Percentiles rank a stretch among this genome's conserved stretches.
Conservation (phyloP, 176 grass and related monocot genomes). For the Aegilops bicornis region DNA sequence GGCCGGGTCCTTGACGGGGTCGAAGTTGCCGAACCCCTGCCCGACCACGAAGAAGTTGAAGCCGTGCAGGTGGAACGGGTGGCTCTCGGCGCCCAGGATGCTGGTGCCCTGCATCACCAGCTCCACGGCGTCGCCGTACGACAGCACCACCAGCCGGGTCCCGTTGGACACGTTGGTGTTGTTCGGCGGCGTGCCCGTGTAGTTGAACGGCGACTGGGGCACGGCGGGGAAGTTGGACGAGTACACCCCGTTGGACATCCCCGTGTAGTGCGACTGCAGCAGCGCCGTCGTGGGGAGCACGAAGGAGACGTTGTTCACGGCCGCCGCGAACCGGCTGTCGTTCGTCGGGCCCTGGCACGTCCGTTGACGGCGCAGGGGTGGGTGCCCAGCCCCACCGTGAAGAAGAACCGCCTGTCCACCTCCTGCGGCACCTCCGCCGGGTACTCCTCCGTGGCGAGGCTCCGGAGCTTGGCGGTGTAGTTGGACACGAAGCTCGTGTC, state of each 20-base stretch:
- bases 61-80: slow-evolving; percentile 74
- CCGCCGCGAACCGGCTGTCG: slow-evolving; percentile 42
- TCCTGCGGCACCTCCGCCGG: slow-evolving; percentile 43
- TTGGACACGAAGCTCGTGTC: slow-evolving; percentile 53
- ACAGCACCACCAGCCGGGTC: slow-evolving; percentile 55
- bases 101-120: slow-evolving; percentile 70
- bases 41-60: slow-evolving; percentile 75
- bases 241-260: slow-evolving; percentile 54
- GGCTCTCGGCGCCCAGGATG: slow-evolving; percentile 58
- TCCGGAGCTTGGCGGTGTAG: slow-evolving; percentile 56
- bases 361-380: slow-evolving; percentile 54
- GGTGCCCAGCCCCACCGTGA: slow-evolving; percentile 63
- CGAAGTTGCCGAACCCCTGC: slow-evolving; percentile 70
- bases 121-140: slow-evolving; percentile 50
- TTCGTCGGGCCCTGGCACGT: slow-evolving; percentile 63
- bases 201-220: slow-evolving; percentile 64
- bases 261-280: slow-evolving; percentile 67
- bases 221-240: slow-evolving; percentile 42
- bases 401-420: slow-evolving; percentile 54
- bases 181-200: slow-evolving; percentile 59
- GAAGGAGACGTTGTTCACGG: slow-evolving; percentile 69
- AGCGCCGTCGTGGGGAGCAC: slow-evolving; percentile 53
- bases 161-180: slow-evolving; percentile 60
- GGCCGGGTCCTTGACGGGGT: slow-evolving; percentile 37
- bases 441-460: slow-evolving; percentile 46